Evolutionary conservation across 2,329 filamentous ascomycete genomes (phyloP), one percentile per base, ranked within the genome.

Genomic region (Phialophora chinensis): DNA sequence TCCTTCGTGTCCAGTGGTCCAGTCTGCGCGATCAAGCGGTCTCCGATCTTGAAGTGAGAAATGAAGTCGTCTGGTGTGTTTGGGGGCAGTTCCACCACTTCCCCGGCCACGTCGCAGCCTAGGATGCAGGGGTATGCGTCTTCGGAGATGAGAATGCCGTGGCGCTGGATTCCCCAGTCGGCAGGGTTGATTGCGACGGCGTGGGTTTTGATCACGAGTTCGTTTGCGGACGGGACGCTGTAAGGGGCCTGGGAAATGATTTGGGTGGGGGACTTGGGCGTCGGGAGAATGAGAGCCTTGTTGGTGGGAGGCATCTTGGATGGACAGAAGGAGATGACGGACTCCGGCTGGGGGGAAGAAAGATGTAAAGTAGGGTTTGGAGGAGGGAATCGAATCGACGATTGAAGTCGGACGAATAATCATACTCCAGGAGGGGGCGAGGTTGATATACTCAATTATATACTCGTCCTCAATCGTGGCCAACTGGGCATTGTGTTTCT

Each of bases 61-160:
- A 20, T 55, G 5, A 25, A n/a, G 29, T 23, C 23, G 17, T 17
- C 33, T 27, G 27, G 7, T 33, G 27, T 27, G 7, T n/a, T 5
- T 0, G 3, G 8, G 10, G 44, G 44, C 7, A 84, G 74, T 67
- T 83, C 80, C 25, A 80, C 71, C 2, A 84, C 76, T 68, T 81
- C 79, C 11, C 82, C 82, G 1, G 82, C 80, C 17, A 82, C 74
- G 69, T 84, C 82, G 7, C 69, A 72, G 14, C 82, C 82, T 29
- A 80, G 70, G 44, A 80, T 73, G 17, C 71, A 72, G 1, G 78
- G 78, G 62, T 79, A 80, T 14, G 75, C 64, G 2, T 72, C 69
- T 53, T 76, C 73, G 4, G 75, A 57, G 11, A 75, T 38, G n/a
- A 69, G 47, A 25, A 60, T 33, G 10, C 66, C 68, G 0, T 31